Evolutionary conservation across 495 filamentous ascomycete genomes (phyloP).

Genomic region (Niebla homalea): DNA sequence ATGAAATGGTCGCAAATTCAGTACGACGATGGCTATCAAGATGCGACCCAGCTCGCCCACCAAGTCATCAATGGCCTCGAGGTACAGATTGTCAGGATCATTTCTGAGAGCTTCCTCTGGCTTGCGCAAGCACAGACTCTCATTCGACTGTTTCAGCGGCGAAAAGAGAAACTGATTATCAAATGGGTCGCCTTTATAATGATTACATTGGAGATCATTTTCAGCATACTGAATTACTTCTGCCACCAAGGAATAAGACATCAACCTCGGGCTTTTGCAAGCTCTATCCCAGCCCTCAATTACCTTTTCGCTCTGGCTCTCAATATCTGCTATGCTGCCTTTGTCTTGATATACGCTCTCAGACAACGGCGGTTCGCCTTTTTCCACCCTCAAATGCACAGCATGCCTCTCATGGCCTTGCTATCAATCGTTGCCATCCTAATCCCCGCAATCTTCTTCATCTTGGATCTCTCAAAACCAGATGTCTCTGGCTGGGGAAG

Average conservation of each 20-base stretch:
- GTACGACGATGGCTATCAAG: constrained; percentile 56
- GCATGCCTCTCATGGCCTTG: constrained; percentile 73
- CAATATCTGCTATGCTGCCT: constrained; percentile 81
- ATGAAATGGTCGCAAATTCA: constrained; percentile 70
- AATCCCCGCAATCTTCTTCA: constrained; percentile 90
- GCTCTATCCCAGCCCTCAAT: constrained; percentile 82
- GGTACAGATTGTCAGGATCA: constrained; percentile 74
- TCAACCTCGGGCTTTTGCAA: constrained; percentile 59
- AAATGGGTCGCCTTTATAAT: constrained; percentile 95
- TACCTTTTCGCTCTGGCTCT: constrained; percentile 89
- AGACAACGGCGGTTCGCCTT: constrained; percentile 90
- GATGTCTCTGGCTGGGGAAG: constrained; percentile 90
- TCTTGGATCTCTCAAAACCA: constrained; percentile 79
- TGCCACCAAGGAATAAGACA: constrained; percentile 41
- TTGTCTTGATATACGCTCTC: constrained; percentile 89
- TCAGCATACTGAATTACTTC: constrained; percentile 81
- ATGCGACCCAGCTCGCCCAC: constrained; percentile 57
- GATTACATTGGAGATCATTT: constrained; percentile 78
- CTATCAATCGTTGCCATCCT: constrained; percentile 68
- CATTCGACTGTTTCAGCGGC: constrained; percentile 87
- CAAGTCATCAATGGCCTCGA: constrained; percentile 70
- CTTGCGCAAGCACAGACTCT: constrained; percentile 93
- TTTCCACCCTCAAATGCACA: constrained; percentile 84
- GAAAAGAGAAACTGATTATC: constrained; percentile 95
- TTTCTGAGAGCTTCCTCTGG: constrained; percentile 93